These are phyloP conservation scores for Lachancea quebecensis DNA, from an alignment of 805 yeast species.

Conservation along the genomic window DNA sequence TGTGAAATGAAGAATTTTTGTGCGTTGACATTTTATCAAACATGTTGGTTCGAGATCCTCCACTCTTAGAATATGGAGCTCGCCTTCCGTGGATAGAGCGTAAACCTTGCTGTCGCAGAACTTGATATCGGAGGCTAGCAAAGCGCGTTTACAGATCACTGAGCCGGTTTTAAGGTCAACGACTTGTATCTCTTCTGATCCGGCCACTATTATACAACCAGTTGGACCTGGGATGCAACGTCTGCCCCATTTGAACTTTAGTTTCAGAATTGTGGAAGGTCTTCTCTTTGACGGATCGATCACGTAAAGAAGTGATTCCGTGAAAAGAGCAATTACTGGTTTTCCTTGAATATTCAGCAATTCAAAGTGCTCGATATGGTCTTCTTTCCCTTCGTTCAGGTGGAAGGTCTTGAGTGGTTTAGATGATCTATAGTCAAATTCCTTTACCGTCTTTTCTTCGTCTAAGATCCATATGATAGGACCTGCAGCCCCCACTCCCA, in stretches of 20 bases:
- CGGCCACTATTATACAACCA: conserved; percentile 20
- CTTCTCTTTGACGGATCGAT: conserved; percentile 49
- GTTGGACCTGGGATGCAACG: conserved; percentile 13
- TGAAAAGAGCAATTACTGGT: conserved; percentile 26
- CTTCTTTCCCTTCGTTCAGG: conserved; percentile 28
- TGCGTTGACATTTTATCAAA: conserved; percentile 21
- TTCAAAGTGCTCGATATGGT: conserved; percentile 27
- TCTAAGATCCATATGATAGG: conserved; percentile 32
- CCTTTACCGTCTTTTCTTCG: conserved; percentile 30
- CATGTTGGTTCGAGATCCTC: conserved; percentile 32
- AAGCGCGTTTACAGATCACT: conserved; percentile 18
- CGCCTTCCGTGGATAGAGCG: conserved; percentile 18
- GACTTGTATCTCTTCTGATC: conserved; percentile 13
- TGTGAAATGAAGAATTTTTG: conserved; percentile 25
- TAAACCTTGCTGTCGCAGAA: conserved; percentile 16
- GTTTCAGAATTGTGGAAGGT: conserved; percentile 16
- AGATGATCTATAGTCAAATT: conserved; percentile 23
- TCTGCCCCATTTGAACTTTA: conserved; percentile 1
- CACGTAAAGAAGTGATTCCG: conserved; percentile 45
- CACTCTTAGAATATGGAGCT: conserved; percentile 24
- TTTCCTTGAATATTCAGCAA: conserved; percentile 15
- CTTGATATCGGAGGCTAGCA: conserved; percentile 17
- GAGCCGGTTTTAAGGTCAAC: conserved; percentile 15
- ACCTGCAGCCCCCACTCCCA: conserved; percentile 33
- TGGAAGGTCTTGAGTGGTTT: conserved; percentile 34